Conservation (phyloP, 257 asterid species). For the Cordia subcordata region DNA sequence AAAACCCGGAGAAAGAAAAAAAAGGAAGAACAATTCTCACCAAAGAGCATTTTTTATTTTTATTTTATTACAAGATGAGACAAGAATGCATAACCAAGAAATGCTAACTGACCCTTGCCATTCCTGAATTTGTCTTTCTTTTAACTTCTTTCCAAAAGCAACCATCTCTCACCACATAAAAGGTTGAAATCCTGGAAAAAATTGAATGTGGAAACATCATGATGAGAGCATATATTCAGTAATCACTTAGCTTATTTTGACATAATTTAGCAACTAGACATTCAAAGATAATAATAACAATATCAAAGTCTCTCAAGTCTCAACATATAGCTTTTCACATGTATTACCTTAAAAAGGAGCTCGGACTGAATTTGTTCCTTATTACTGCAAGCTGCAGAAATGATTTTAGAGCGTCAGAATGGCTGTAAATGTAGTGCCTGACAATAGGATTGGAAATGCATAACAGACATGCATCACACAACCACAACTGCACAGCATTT, state of each 20-base stretch:
- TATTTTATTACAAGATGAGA: background rate
- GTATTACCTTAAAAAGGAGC: background rate
- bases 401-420: background rate
- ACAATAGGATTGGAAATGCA: background rate
- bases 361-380: background rate
- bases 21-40: background rate
- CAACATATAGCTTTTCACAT: background rate
- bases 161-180: constrained; percentile 61
- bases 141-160: constrained; percentile 86
- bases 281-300: background rate
- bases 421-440: background rate
- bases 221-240: background rate
- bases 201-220: background rate
- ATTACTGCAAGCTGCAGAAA: background rate
- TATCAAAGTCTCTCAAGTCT: too few relatives aligned
- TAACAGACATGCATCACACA: constrained; percentile 1
- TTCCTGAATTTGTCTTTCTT: constrained; percentile 81
- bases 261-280: too few relatives aligned
- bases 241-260: background rate
- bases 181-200: background rate
- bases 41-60: background rate
- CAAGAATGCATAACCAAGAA: background rate
- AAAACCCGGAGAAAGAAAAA: background rate
- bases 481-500: background rate
- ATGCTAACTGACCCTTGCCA: constrained; percentile 61